Evolutionary conservation across 345 rosid species (phyloP).

Genomic region (Gossypium rotundifolium): DNA sequence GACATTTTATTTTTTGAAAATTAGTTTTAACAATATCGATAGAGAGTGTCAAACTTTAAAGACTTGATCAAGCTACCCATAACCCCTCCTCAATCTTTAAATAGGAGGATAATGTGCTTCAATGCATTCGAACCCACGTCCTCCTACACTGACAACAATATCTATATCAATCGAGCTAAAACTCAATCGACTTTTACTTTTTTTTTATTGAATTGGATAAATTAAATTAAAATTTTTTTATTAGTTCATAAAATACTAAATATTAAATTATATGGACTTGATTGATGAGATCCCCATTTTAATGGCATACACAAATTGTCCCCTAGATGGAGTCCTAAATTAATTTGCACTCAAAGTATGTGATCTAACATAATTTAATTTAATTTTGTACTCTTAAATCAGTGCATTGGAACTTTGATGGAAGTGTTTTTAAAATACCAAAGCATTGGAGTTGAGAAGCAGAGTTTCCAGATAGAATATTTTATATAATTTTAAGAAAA

Average conservation of each 20-base stretch:
- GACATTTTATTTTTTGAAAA: no score
- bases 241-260: no score
- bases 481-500: background rate
- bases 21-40: no score
- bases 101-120: accelerated
- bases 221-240: no score
- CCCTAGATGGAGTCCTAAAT: background rate
- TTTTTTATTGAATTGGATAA: no score
- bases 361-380: background rate
- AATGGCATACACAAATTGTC: background rate
- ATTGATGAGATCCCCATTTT: background rate
- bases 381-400: background rate
- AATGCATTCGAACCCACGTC: no score
- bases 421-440: background rate
- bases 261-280: background rate
- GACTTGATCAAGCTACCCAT: no score
- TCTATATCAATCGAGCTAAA: no score
- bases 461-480: background rate
- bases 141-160: no score
- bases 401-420: background rate
- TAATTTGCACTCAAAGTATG: background rate
- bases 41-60: no score
- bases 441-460: background rate
- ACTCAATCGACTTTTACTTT: no score
- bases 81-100: accelerated